phyloP scores from a whole-genome alignment of 106 monocot species.

The Dendrobium huoshanense region DNA sequence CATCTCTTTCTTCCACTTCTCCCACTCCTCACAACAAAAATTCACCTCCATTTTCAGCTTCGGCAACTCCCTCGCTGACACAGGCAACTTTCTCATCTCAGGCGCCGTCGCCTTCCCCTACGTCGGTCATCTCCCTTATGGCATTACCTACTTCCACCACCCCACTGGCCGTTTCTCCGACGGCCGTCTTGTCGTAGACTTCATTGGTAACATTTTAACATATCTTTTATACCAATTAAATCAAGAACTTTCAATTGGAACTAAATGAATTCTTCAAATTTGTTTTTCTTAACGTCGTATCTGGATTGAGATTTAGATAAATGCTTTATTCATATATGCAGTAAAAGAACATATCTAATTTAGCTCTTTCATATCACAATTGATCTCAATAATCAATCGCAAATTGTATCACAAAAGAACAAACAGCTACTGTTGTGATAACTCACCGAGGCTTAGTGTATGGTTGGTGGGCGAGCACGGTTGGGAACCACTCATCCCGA shows the following conservation, averaged over 20 bases:
- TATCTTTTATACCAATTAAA: not conserved
- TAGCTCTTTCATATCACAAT: too few relatives aligned
- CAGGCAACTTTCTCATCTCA: constrained; percentile 41
- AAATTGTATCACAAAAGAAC: too few relatives aligned
- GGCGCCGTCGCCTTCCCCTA: constrained; percentile 5
- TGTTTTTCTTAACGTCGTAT: too few relatives aligned
- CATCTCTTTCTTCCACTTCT: not conserved
- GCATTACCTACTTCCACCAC: constrained; percentile 42
- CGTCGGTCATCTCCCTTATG: constrained; percentile 43
- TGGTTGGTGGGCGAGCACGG: too few relatives aligned
- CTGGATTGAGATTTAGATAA: too few relatives aligned
- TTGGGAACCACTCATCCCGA: too few relatives aligned
- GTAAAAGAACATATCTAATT: too few relatives aligned
- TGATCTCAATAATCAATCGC: too few relatives aligned
- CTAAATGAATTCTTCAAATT: too few relatives aligned
- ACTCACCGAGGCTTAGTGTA: too few relatives aligned
- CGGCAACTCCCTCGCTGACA: constrained; percentile 68
- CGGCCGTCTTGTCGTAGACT: constrained; percentile 65
- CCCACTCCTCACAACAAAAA: not conserved
- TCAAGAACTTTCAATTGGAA: too few relatives aligned
- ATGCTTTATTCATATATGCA: too few relatives aligned
- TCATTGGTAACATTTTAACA: constrained; percentile 29
- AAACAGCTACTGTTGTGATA: not conserved
- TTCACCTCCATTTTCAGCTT: constrained; percentile 46
- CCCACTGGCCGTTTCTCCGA: constrained; percentile 60